These are phyloP conservation scores for Phytophthora pseudosyringae DNA, from an alignment of 352 stramenopile genomes.

Conservation along the genomic window DNA sequence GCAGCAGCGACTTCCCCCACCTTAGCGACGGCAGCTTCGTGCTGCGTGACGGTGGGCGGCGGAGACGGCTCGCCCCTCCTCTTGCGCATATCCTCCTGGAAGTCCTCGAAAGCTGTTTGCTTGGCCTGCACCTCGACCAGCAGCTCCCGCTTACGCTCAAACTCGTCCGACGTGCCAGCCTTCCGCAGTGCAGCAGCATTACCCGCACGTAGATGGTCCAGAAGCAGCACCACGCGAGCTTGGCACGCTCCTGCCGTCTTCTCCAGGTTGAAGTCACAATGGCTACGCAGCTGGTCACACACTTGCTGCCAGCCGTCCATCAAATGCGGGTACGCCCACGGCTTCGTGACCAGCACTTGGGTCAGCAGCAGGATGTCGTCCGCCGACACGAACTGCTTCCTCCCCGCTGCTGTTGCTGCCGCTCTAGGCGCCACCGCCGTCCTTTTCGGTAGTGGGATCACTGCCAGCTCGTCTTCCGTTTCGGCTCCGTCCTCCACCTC, in stretches of 20 bases:
- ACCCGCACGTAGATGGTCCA: slow-evolving; percentile 38
- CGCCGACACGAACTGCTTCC: slow-evolving; percentile 47
- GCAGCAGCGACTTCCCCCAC: slow-evolving; percentile 32
- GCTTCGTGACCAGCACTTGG: slow-evolving; percentile 37
- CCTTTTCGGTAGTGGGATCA: slow-evolving; percentile 12
- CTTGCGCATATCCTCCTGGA: slow-evolving; percentile 23
- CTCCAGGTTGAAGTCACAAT: slow-evolving; percentile 30
- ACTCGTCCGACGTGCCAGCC: slow-evolving; percentile 37
- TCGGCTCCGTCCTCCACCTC: not conserved
- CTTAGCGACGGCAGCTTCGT: slow-evolving; percentile 36
- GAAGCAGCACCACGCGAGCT: slow-evolving; percentile 32
- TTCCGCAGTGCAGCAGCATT: slow-evolving; percentile 42
- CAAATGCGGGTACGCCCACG: slow-evolving; percentile 33
- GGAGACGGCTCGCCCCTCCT: slow-evolving; percentile 9
- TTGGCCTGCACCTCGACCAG: slow-evolving; percentile 32
- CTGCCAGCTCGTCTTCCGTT: slow-evolving; percentile 11
- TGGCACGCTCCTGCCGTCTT: slow-evolving; percentile 49
- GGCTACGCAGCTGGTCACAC: slow-evolving; percentile 19
- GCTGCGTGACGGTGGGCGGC: slow-evolving; percentile 17
- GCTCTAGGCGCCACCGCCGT: no score
- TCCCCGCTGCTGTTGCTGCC: not conserved
- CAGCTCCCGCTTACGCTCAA: slow-evolving; percentile 33
- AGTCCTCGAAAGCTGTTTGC: slow-evolving; percentile 24
- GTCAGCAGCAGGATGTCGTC: slow-evolving; percentile 44
- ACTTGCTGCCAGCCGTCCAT: slow-evolving; percentile 51